These are phyloP conservation scores for Zizania palustris DNA, from an alignment of 202 grass and related monocot genomes.

Conservation along the genomic window DNA sequence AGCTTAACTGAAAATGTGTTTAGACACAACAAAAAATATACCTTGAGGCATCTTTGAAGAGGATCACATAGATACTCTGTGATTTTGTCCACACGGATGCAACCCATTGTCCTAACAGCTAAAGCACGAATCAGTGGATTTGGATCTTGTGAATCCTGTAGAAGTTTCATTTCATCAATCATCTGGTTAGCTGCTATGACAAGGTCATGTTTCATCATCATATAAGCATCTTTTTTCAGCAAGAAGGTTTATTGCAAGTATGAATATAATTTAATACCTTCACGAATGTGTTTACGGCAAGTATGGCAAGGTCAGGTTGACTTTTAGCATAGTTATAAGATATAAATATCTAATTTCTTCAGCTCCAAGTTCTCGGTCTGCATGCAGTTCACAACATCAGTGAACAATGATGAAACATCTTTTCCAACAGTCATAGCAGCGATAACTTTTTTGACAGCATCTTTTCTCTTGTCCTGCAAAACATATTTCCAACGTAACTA, in stretches of 20 bases:
- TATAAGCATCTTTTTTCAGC: slow-evolving; percentile 2
- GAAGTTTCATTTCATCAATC: slow-evolving; percentile 26
- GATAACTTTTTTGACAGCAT: slow-evolving; percentile 99
- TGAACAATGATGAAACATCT: slow-evolving; percentile 98
- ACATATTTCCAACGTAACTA: slow-evolving; percentile 20
- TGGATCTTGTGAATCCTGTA: slow-evolving; percentile 97
- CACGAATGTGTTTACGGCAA: slow-evolving; percentile 99
- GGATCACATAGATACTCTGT: slow-evolving; percentile 99
- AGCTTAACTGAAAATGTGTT: slow-evolving; percentile 17
- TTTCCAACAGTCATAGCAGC: slow-evolving; percentile 99
- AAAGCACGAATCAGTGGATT: slow-evolving; percentile 98
- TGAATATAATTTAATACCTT: slow-evolving; percentile 60
- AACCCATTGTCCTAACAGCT: slow-evolving; percentile 99
- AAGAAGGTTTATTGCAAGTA: slow-evolving; percentile 28
- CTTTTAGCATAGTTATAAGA: slow-evolving; percentile 99
- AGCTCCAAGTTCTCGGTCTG: slow-evolving; percentile 97
- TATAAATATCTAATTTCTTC: slow-evolving; percentile 98
- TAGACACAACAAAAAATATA: slow-evolving; percentile 39
- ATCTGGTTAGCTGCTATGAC: slow-evolving; percentile 18
- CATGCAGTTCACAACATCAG: slow-evolving; percentile 99
- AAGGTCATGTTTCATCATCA: slow-evolving; percentile 5
- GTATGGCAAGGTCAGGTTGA: slow-evolving; percentile 97
- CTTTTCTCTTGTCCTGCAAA: slow-evolving; percentile 95
- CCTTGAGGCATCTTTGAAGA: slow-evolving; percentile 99
- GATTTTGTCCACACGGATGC: slow-evolving; percentile 99